These are phyloP conservation scores for Magnusiomyces fungicola DNA, from an alignment of 1,139 yeast species.

Conservation along the genomic window DNA sequence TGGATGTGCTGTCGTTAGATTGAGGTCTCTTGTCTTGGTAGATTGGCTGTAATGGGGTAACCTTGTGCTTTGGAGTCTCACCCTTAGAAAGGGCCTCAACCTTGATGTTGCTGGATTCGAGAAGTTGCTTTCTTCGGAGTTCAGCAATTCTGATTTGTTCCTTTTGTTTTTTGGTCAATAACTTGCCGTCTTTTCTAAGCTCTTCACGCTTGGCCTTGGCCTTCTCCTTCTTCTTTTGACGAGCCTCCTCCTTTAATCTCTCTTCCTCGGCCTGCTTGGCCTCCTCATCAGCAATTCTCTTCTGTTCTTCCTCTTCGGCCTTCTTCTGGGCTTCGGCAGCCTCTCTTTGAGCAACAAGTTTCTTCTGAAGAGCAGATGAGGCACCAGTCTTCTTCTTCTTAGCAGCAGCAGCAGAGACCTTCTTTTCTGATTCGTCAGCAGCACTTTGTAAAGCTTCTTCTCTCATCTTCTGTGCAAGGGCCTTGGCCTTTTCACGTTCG, in stretches of 20 bases:
- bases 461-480: slow-evolving; percentile 34
- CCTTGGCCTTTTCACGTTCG: slow-evolving; percentile 26
- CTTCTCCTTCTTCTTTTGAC: slow-evolving; percentile 62
- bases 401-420: slow-evolving; percentile 24
- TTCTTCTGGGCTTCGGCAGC: slow-evolving; percentile 78
- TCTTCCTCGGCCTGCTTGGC: slow-evolving; percentile 44
- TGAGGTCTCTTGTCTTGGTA: slow-evolving; percentile 54
- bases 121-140: slow-evolving; percentile 79
- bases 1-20: slow-evolving; percentile 24
- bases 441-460: slow-evolving; percentile 25
- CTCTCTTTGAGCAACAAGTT: slow-evolving; percentile 80
- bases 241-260: slow-evolving; percentile 61
- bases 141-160: slow-evolving; percentile 85
- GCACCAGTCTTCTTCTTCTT: slow-evolving; percentile 34
- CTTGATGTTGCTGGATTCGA: slow-evolving; percentile 57
- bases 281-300: slow-evolving; percentile 54
- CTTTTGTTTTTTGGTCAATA: slow-evolving; percentile 80
- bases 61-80: slow-evolving; percentile 31
- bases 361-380: slow-evolving; percentile 50
- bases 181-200: slow-evolving; percentile 84
- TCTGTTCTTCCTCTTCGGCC: slow-evolving; percentile 73
- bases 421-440: slow-evolving; percentile 9
- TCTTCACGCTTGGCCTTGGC: slow-evolving; percentile 80
- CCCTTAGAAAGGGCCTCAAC: slow-evolving; percentile 60
- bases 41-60: slow-evolving; percentile 37